A percentile compares a stretch with the other conserved stretches of the same genome.
phyloP scores from a whole-genome alignment of 2,329 filamentous ascomycete species.

The Didymella sp. region DNA sequence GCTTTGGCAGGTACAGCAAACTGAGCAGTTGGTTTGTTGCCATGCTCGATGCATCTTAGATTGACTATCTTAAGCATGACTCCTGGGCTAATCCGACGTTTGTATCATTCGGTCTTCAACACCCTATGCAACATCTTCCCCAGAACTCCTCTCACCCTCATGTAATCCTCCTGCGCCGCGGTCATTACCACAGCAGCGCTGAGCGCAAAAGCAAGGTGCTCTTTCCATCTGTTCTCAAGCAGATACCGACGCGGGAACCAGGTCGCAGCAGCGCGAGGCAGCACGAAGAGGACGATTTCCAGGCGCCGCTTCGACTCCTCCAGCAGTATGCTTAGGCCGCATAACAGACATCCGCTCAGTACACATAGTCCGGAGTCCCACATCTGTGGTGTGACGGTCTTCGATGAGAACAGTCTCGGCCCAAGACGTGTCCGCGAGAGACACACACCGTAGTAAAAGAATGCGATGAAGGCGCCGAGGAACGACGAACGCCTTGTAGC shows the following conservation, averaged over 20 bases:
- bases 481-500: slow-evolving; percentile 77
- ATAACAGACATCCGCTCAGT: slow-evolving; percentile 73
- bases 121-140: slow-evolving; percentile 34
- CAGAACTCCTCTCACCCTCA: slow-evolving; percentile 39
- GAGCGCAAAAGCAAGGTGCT: slow-evolving; percentile 41
- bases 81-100: no score
- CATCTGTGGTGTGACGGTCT: slow-evolving; percentile 61
- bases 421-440: slow-evolving; percentile 76
- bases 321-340: slow-evolving; percentile 81
- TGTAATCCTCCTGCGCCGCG: slow-evolving; percentile 36
- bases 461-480: slow-evolving; percentile 75
- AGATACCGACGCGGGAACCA: slow-evolving; percentile 74
- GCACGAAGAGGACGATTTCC: slow-evolving; percentile 81
- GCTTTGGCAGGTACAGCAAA: no score
- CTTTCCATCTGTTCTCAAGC: slow-evolving; percentile 37
- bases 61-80: no score
- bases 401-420: slow-evolving; percentile 68
- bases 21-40: no score
- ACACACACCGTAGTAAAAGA: slow-evolving; percentile 88
- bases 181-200: slow-evolving; percentile 43
- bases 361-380: slow-evolving; percentile 73
- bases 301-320: slow-evolving; percentile 71
- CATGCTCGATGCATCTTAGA: no score
- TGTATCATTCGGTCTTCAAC: slow-evolving; percentile 28
- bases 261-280: slow-evolving; percentile 77